Percentiles rank a stretch among this genome's conserved stretches.
Conservation (phyloP, 2,329 filamentous ascomycete genomes). For the Aspergillus clavatus region DNA sequence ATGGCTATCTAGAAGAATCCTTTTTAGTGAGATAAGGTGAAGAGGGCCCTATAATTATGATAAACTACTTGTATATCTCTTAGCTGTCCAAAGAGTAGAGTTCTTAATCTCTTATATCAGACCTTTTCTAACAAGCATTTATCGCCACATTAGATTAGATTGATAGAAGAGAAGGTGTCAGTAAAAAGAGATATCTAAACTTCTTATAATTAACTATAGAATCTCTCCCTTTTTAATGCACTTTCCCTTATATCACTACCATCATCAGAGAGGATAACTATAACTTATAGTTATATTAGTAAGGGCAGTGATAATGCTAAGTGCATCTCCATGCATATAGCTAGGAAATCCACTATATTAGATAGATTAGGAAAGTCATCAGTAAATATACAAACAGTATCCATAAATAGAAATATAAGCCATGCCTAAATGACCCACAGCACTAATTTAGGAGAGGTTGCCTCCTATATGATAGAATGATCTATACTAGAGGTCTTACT, state of each 20-base stretch:
- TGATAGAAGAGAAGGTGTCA: background rate
- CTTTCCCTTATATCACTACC: background rate
- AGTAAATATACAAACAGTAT: constrained; percentile 21
- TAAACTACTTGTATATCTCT: constrained; percentile 2
- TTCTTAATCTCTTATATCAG: background rate
- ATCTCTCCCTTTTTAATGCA: background rate
- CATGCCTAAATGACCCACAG: constrained; percentile 4
- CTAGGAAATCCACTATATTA: constrained; percentile 9
- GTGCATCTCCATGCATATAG: background rate
- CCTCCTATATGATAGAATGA: constrained; percentile 1
- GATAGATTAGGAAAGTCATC: constrained; percentile 9
- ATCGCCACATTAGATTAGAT: background rate
- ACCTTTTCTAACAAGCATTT: background rate
- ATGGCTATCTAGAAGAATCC: constrained; percentile 7
- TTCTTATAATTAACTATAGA: background rate
- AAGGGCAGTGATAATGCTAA: constrained; percentile 1
- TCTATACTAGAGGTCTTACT: background rate
- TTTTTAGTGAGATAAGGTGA: background rate
- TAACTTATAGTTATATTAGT: constrained; percentile 2
- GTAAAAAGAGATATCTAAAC: background rate
- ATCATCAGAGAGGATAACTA: constrained; percentile 3
- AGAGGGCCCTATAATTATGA: background rate
- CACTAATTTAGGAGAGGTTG: background rate
- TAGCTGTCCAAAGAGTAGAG: background rate
- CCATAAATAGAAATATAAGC: constrained; percentile 20